Base-by-base conservation (phyloP, 768 basidiomycete genomes). In the Polyporus arcularius region DNA sequence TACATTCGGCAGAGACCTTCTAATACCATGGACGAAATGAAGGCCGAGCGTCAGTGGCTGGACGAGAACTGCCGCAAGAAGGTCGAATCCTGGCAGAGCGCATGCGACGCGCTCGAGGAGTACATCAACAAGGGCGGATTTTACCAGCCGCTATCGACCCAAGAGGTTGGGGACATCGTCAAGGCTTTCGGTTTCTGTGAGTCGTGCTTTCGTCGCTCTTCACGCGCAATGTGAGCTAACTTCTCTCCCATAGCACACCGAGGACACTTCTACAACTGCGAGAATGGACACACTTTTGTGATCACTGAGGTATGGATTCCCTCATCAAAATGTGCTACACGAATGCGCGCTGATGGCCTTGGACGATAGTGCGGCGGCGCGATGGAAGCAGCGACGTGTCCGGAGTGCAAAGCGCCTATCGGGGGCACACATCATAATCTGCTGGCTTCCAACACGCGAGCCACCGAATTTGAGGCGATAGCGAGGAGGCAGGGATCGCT, bases 211-310 rank as follows among this genome's bases (percentile, higher is more conserved):
- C 8, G 45, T 45, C 8, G 16, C 28, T 31, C 11, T 21, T 31
- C 4, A 30, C 38, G 4, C 12, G 32, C 21, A 45, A 10, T 47
- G 50, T n/a, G 2, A 38, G 30, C 8, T 56, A 21, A 47, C 46
- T 32, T n/a, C 11, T 47, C 4, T 31, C 14, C 6, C 32, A 3
- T 46, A 72, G 70, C 67, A 2, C 70, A 70, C 39, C 54, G 67
- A 4, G 73, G 73, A 41, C 73, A 74, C 50, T 73, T 70, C 59
- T 74, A 72, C 63, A 74, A 69, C 18, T 75, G 74, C 56, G 65
- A 67, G 56, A 87, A 87, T 52, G 87, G 87, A 0, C 87, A 89
- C 63, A 76, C 80, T 0, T 88, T 84, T 57, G 81, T 85, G 2
- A 87, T 89, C 38, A 72, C 68, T 0, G 81, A 87, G 69, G 84